Conservation (phyloP, 2,329 filamentous ascomycete genomes). For the Aspergillus flavus region DNA sequence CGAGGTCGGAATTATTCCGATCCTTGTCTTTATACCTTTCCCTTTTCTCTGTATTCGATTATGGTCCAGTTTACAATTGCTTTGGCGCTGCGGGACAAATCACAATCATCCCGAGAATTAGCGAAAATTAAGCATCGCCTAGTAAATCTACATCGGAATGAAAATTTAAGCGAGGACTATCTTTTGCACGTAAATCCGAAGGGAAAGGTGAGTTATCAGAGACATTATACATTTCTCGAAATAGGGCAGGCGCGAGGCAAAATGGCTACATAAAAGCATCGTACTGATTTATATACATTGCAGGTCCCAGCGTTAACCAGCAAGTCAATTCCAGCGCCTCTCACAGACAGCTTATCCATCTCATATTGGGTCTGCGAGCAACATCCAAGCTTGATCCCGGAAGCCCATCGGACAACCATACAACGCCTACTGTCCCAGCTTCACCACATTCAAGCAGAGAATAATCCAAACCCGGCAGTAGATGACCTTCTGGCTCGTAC, state of each 20-base stretch:
- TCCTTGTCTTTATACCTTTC: conserved; percentile 14
- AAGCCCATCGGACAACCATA: conserved; percentile 7
- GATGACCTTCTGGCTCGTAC: conserved; percentile 15
- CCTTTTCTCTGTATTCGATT: conserved; percentile 12
- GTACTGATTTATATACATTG: not conserved
- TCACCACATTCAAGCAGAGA: conserved; percentile 8
- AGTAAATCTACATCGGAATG: conserved; percentile 14
- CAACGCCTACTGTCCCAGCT: conserved; percentile 10
- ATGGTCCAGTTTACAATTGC: conserved; percentile 15
- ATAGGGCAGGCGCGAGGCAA: not conserved
- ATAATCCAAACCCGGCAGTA: conserved; percentile 12
- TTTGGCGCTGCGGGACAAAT: conserved; percentile 13
- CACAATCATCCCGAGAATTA: conserved; percentile 8
- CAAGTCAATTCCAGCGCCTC: conserved; percentile 9
- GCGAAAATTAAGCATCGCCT: conserved; percentile 8
- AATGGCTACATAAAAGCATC: not conserved
- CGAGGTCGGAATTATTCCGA: not conserved
- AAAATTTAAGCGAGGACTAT: conserved; percentile 14
- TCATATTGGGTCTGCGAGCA: conserved; percentile 17
- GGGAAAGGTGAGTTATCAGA: conserved; percentile 5
- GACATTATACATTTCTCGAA: not conserved
- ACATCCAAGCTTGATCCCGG: conserved; percentile 12
- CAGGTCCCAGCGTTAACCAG: conserved; percentile 15
- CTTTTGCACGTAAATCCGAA: conserved; percentile 11
- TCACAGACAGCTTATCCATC: conserved; percentile 15